Evolutionary conservation across 192 early-diverging fungal species (phyloP), one percentile per base, ranked within the genome.

Genomic region (Spinellus fusiger): DNA sequence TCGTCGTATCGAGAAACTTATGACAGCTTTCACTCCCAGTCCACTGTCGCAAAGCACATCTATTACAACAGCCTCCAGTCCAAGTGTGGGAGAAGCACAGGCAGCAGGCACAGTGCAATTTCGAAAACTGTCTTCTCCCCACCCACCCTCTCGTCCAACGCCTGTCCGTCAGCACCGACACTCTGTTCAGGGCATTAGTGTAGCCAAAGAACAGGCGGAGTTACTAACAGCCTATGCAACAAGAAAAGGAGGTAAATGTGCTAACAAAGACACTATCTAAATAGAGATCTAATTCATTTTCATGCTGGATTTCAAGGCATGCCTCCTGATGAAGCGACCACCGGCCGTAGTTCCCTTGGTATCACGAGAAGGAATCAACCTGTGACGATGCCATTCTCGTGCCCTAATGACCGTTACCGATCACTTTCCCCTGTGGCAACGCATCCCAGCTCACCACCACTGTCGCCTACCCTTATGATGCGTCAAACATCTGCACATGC

Each of bases 161-260:
- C 46, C 58, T 28, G 44, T 61, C 27, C 48, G 69, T 10, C 69
- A 37, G 5, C 69, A 71, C 40, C 62, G 69, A 29, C 69, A 71
- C 52, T 71, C 69, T 1, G 69, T 71, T 7, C 69, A 71, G 35
- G 69, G 69, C 15, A 71, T 71, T 8, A 49, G 38, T 13, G 69
- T 65, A n/a, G 63, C 69, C 22, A 65, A 71, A 31, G 69, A 71
- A 37, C 69, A 71, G 48, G 54, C 58, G 2, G 58, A 71, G 31
- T 49, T 66, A 15, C 47, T 49, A 8, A 35, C 55, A 25, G 64
- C 64, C 20, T 56, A 54, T 48, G 62, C 55, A 26, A 46, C 46
- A 27, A 60, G 61, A 54, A 54, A 40, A 34, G 51, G 56, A 55
- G 52, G 59, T 62, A 48, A 40, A 31, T 57, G 37, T 44, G 18